These are phyloP conservation scores for Pseudopyricularia javanii DNA, from an alignment of 2,329 filamentous ascomycete genomes.

Conservation along the genomic window DNA sequence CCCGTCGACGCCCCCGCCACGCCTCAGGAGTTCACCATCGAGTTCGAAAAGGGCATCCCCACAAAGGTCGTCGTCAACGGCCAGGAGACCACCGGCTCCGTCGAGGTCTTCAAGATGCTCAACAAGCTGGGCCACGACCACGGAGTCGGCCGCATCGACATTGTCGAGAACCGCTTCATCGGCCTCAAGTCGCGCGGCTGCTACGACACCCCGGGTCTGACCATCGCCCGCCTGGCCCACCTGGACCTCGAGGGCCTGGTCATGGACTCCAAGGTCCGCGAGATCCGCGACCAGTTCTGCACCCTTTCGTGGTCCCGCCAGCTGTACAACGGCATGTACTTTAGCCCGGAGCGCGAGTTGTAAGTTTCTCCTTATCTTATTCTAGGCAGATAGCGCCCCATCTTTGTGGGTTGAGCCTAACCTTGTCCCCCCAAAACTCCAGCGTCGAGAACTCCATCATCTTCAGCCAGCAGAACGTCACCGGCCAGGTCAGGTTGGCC, in stretches of 20 bases:
- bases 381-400: no score
- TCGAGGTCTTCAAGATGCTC: conserved; percentile 59
- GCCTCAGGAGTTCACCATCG: conserved; percentile 58
- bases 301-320: conserved; percentile 35
- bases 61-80: conserved; percentile 39
- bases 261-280: conserved; percentile 45
- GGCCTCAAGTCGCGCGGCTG: conserved; percentile 72
- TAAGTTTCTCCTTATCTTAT: background rate
- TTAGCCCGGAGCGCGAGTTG: conserved; percentile 41
- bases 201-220: conserved; percentile 56
- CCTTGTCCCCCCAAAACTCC: background rate
- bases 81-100: conserved; percentile 53
- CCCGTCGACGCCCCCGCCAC: conserved; percentile 58
- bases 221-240: conserved; percentile 24
- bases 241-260: conserved; percentile 35
- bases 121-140: conserved; percentile 61
- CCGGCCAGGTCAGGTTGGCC: conserved; percentile 18
- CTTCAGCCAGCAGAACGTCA: conserved; percentile 42
- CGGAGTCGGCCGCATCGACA: conserved; percentile 72
- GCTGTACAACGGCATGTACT: conserved; percentile 32
- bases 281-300: conserved; percentile 45
- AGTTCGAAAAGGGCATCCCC: conserved; percentile 66
- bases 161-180: conserved; percentile 63
- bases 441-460: conserved; percentile 38
- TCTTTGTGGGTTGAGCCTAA: background rate